A percentile compares a stretch with the other conserved stretches of the same genome.
Conservation (phyloP, 108 stramenopile species). For the Skeletonema costatum region DNA sequence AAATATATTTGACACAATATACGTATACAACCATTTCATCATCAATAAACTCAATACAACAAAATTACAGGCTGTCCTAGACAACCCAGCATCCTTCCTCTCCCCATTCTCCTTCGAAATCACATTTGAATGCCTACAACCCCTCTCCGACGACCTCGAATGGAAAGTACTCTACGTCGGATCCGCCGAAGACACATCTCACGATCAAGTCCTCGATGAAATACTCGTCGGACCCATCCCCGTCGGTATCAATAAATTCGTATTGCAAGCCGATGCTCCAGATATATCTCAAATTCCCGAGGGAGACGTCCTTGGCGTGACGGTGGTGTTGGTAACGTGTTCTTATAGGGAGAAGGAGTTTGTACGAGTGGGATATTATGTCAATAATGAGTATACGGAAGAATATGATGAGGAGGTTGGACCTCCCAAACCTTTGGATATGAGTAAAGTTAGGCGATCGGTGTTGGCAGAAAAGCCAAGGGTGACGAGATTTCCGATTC, state of each 20-base stretch:
- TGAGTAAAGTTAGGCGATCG: constrained; percentile 73
- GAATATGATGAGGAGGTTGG: constrained; percentile 54
- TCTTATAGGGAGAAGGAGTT: constrained; percentile 95
- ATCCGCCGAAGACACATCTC: constrained; percentile 83
- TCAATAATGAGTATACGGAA: constrained; percentile 96
- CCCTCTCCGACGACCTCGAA: constrained; percentile 78
- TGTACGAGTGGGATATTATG: constrained; percentile 98
- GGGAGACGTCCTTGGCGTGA: constrained; percentile 95
- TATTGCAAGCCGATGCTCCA: constrained; percentile 91
- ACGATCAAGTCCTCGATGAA: constrained; percentile 95
- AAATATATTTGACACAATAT: neutral
- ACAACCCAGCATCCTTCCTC: constrained; percentile 93
- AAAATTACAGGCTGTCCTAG: constrained; percentile 78
- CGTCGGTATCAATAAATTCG: constrained; percentile 92
- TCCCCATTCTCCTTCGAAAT: constrained; percentile 98
- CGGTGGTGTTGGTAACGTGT: constrained; percentile 97
- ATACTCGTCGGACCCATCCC: constrained; percentile 98
- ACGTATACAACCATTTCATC: neutral
- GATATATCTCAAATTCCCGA: constrained; percentile 78
- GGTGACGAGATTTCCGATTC: constrained; percentile 95
- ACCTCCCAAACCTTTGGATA: constrained; percentile 59
- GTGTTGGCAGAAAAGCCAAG: constrained; percentile 96
- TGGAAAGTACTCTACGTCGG: constrained; percentile 99
- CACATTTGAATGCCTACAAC: constrained; percentile 97
- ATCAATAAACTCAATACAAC: neutral